phyloP scores from a whole-genome alignment of 768 basidiomycete genomes.

The Phlebiopsis gigantea region DNA sequence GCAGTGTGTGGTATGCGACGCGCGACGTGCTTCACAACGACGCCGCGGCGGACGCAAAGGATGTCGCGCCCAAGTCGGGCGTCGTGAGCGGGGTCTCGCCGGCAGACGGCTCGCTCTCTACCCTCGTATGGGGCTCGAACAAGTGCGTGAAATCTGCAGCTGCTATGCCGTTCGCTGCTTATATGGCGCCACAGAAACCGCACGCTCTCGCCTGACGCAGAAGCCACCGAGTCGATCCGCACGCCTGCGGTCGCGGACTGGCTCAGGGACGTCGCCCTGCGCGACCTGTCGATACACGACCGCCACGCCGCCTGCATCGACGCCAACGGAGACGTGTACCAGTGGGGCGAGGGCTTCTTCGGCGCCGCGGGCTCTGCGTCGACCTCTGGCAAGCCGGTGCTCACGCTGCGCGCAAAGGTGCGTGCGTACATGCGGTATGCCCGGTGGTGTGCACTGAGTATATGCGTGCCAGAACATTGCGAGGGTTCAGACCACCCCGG shows the following conservation, averaged over 20 bases:
- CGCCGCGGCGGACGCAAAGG: conserved; percentile 13
- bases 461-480: conserved; percentile 53
- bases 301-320: conserved; percentile 73
- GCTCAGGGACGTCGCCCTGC: conserved; percentile 64
- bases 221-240: conserved; percentile 37
- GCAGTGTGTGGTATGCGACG: conserved; percentile 1
- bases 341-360: conserved; percentile 73
- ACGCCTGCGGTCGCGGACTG: conserved; percentile 48
- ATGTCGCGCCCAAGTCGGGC: background rate
- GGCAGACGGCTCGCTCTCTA: conserved; percentile 32
- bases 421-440: conserved; percentile 10
- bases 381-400: conserved; percentile 34
- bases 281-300: conserved; percentile 65
- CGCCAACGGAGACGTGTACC: conserved; percentile 74
- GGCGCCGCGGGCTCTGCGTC: conserved; percentile 19
- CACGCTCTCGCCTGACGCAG: conserved; percentile 36
- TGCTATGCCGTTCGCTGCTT: background rate
- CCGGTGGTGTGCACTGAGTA: background rate
- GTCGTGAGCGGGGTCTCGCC: background rate
- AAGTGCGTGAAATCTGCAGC: conserved; percentile 34
- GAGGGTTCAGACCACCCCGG: conserved; percentile 52
- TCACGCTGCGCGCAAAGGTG: conserved; percentile 65
- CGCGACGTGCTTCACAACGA: conserved; percentile 31
- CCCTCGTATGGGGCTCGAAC: conserved; percentile 74
- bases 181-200: conserved; percentile 34